Evolutionary conservation across 1,284 basidiomycete species (phyloP), one percentile per base, ranked within the genome.

Genomic region (Afroboletus lepidellus): DNA sequence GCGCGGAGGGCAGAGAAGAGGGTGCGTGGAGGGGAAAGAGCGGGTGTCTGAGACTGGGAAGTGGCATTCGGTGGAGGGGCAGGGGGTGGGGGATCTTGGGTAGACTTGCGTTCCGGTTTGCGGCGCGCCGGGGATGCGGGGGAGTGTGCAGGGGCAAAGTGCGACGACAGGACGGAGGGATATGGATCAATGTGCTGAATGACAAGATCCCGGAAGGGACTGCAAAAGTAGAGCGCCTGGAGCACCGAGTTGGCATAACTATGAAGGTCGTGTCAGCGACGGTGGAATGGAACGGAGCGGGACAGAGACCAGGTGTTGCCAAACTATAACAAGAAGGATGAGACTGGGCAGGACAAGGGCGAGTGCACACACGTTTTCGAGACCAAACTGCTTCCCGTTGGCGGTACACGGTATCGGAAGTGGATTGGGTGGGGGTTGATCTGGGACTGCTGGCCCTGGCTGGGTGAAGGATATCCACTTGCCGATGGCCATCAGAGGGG

Each of bases 211-310:
- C 90, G 79, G 65, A 94, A 92, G 0, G 90, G 89, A n/a, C 77
- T 71, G 60, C 90, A 92, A 60, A 88, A 90, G 73, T 98, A 99
- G 50, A 99, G 83, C 0, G 96, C 89, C 71, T 99, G 96, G 11
- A 99, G 80, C 25, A 99, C 92, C 16, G 96, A 98, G 74, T 98
- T 99, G 75, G 91, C 94, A 72, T 99, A 99, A 74, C 92, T 94
- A 33, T 21, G 13, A 54, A 66, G 42, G n/a, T 16, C 11, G 12
- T 13, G 48, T 62, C 43, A 63, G 57, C 39, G 45, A 34, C 8
- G 37, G 8, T 42, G 23, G 25, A 42, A 47, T 43, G 50, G 43
- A 50, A 48, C 46, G 32, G 33, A 41, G 33, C 16, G 42, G 33
- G 50, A 23, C 29, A 58, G 82, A 64, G 60, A 87, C 87, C 90